These are phyloP conservation scores for Aspergillus carbonarius DNA, from an alignment of 2,329 filamentous ascomycete species.

Conservation along the genomic window DNA sequence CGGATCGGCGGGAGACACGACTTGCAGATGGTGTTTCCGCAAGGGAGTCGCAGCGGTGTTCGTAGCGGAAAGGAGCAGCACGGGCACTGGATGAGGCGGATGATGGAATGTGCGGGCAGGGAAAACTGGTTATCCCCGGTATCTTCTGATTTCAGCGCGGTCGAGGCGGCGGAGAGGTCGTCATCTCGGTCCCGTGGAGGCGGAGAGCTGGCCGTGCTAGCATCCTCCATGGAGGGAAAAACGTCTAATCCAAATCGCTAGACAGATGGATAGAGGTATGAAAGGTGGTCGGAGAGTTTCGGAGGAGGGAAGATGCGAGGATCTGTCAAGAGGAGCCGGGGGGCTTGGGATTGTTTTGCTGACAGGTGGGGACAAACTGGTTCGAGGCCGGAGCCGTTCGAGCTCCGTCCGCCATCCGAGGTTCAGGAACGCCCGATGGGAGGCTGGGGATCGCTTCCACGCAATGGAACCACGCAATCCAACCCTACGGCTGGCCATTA, in stretches of 20 bases:
- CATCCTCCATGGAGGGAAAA: constrained; percentile 12
- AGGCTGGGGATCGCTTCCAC: no score
- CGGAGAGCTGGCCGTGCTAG: constrained; percentile 2
- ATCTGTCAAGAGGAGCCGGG: neutral
- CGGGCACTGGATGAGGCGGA: constrained; percentile 75
- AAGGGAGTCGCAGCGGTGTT: constrained; percentile 74
- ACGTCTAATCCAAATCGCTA: neutral
- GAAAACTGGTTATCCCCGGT: neutral
- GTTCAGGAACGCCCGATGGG: neutral
- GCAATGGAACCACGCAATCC: no score
- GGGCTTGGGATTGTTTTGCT: neutral
- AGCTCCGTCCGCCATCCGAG: neutral
- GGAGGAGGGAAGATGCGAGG: neutral
- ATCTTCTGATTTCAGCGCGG: neutral
- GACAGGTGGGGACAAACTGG: neutral
- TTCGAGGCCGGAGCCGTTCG: neutral
- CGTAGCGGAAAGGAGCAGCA: constrained; percentile 68
- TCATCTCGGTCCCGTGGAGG: constrained; percentile 3
- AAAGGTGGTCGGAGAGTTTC: neutral
- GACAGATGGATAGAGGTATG: neutral
- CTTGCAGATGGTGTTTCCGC: constrained; percentile 75
- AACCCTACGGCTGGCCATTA: neutral
- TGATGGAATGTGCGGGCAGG: constrained; percentile 54
- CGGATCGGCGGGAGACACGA: constrained; percentile 69
- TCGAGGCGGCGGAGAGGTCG: neutral